Percentiles rank a stretch among this genome's conserved stretches.
Evolutionary conservation across 139 green algal species (phyloP).

Genomic region (Klebsormidium nitens): DNA sequence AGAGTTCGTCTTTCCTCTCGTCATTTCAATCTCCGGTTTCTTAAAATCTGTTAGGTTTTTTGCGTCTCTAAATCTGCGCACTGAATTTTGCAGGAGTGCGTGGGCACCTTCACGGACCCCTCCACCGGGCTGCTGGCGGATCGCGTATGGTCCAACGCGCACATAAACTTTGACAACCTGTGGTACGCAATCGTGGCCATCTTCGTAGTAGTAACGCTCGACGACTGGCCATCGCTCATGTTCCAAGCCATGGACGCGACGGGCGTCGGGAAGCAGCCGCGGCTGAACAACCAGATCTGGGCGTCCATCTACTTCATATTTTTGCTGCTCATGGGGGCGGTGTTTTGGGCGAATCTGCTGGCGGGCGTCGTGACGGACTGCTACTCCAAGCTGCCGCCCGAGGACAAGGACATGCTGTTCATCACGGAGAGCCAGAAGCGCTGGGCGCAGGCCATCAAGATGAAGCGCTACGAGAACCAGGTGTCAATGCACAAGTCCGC

Average conservation of each 20-base stretch:
- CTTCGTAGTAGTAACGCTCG: conserved; percentile 67
- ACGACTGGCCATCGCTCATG: conserved; percentile 53
- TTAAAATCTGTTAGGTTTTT: too few species aligned
- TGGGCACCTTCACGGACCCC: too few species aligned
- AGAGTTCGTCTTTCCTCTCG: too few species aligned
- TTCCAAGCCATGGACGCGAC: conserved; percentile 18
- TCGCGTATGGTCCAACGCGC: conserved; percentile 48
- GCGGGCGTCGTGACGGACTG: conserved; percentile 40
- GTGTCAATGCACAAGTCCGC: too few species aligned
- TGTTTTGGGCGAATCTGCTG: conserved; percentile 44
- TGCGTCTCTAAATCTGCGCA: too few species aligned
- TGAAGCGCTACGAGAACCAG: neutral
- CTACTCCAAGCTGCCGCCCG: conserved; percentile 19
- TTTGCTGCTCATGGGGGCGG: conserved; percentile 14
- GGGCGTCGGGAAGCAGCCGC: conserved; percentile 12
- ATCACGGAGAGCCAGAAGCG: conserved; percentile 19
- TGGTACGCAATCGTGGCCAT: conserved; percentile 57
- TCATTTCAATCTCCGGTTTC: too few species aligned
- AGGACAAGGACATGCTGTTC: neutral
- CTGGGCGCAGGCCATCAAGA: conserved; percentile 18
- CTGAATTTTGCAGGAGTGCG: too few species aligned
- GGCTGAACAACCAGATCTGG: neutral
- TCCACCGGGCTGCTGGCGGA: neutral
- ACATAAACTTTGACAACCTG: conserved; percentile 77
- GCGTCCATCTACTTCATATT: conserved; percentile 34